Evolutionary conservation across 2,329 filamentous ascomycete species (phyloP).

Genomic region (Talaromyces sp.): DNA sequence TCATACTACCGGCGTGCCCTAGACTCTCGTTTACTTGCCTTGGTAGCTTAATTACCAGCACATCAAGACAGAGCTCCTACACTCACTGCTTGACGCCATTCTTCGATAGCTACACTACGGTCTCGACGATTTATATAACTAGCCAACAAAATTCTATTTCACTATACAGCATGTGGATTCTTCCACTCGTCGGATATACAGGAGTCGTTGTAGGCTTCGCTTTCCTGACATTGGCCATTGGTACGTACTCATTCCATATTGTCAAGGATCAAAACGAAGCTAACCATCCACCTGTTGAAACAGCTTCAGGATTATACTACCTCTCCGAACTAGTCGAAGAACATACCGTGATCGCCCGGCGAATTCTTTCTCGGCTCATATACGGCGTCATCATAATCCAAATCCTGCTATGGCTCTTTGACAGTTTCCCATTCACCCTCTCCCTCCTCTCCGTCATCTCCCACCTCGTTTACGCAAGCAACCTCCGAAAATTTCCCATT

Average conservation of each 20-base stretch:
- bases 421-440: constrained; percentile 75
- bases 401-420: constrained; percentile 67
- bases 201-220: constrained; percentile 84
- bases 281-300: constrained; percentile 7
- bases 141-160: neutral
- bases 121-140: neutral
- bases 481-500: constrained; percentile 68
- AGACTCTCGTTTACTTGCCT: neutral
- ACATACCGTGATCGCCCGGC: constrained; percentile 88
- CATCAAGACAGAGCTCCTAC: neutral
- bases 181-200: constrained; percentile 84
- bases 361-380: constrained; percentile 77
- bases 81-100: neutral
- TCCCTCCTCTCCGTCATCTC: constrained; percentile 71
- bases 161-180: constrained; percentile 73
- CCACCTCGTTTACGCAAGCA: constrained; percentile 82
- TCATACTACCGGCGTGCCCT: neutral
- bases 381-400: constrained; percentile 75
- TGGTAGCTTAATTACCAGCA: neutral
- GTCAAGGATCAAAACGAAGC: neutral
- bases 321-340: constrained; percentile 97
- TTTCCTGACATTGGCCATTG: constrained; percentile 91
- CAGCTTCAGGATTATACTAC: constrained; percentile 96
- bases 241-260: constrained; percentile 44
- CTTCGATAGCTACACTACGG: neutral